These are phyloP conservation scores for Aaosphaeria arxii DNA, from an alignment of 2,329 filamentous ascomycete species.

Conservation along the genomic window DNA sequence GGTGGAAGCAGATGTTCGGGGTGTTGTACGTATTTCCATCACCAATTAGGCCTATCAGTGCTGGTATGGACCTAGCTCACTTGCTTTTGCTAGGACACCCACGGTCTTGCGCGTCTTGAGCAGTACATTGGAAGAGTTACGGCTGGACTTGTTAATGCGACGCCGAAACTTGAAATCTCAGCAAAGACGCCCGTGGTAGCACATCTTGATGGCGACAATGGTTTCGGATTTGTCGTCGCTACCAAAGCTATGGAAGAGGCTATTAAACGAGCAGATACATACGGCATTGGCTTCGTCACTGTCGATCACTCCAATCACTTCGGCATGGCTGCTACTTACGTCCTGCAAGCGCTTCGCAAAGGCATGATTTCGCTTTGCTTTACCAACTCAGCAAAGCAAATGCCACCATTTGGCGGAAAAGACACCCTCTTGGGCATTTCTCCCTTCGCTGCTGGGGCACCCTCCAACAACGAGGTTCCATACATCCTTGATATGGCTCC, in stretches of 20 bases:
- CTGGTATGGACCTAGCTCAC: too few species aligned
- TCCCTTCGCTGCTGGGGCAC: slow-evolving; percentile 8
- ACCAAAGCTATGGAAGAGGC: slow-evolving; percentile 16
- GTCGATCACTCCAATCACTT: slow-evolving; percentile 21
- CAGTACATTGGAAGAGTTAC: slow-evolving; percentile 3
- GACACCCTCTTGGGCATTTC: slow-evolving; percentile 7
- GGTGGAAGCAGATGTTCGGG: not conserved
- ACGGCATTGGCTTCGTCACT: slow-evolving; percentile 20
- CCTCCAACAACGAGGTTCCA: slow-evolving; percentile 3
- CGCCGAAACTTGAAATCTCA: slow-evolving; percentile 1
- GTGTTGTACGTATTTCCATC: not conserved
- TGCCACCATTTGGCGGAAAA: slow-evolving; percentile 32
- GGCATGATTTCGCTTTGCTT: slow-evolving; percentile 69
- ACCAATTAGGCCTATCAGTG: not conserved
- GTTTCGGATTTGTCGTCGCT: slow-evolving; percentile 27
- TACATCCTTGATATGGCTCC: slow-evolving; percentile 24
- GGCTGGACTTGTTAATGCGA: not conserved
- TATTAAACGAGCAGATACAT: slow-evolving; percentile 9
- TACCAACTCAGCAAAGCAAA: slow-evolving; percentile 55
- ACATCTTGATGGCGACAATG: slow-evolving; percentile 25
- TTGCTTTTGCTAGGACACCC: not conserved
- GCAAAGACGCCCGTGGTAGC: slow-evolving; percentile 23
- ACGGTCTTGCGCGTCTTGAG: not conserved
- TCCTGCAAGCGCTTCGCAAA: slow-evolving; percentile 15
- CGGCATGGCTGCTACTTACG: slow-evolving; percentile 24